phyloP scores from a whole-genome alignment of 1,284 basidiomycete species.

The Pyrrhoderma noxium region DNA sequence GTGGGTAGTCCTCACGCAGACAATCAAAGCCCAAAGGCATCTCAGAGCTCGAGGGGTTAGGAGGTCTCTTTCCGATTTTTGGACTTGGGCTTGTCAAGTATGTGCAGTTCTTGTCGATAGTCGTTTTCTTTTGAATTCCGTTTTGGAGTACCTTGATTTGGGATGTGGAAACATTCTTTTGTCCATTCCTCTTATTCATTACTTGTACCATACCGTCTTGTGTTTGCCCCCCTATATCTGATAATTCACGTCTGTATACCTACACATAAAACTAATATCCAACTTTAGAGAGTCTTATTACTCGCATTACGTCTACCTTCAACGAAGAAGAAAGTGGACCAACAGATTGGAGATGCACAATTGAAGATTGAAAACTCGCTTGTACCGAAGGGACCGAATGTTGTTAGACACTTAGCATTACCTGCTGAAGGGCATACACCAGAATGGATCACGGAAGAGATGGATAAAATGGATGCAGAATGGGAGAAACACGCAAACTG shows the following conservation, averaged over 20 bases:
- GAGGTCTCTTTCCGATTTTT: conserved; percentile 46
- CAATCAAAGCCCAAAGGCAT: conserved; percentile 55
- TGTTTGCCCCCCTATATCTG: not conserved
- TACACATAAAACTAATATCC: not conserved
- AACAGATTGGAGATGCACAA: conserved; percentile 64
- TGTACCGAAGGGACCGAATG: conserved; percentile 50
- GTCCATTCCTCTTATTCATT: too few species aligned
- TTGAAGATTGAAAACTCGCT: conserved; percentile 64
- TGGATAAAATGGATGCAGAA: conserved; percentile 70
- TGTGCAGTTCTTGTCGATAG: not conserved
- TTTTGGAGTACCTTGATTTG: too few species aligned
- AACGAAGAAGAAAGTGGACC: conserved; percentile 56
- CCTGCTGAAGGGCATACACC: conserved; percentile 60
- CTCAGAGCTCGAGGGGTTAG: conserved; percentile 65
- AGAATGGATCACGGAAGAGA: conserved; percentile 78
- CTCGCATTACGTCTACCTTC: conserved; percentile 65
- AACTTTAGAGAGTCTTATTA: conserved; percentile 46
- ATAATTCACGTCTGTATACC: not conserved
- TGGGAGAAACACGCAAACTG: conserved; percentile 45
- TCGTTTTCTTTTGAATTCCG: too few species aligned
- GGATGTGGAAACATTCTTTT: too few species aligned
- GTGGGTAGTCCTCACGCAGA: conserved; percentile 50
- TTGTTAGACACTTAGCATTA: conserved; percentile 58
- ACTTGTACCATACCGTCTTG: not conserved
- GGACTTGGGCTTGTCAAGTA: conserved; percentile 51